A percentile compares a stretch with the other conserved stretches of the same genome.
Conservation (phyloP, 179 eudicot species). For the Drosera spatulata region DNA sequence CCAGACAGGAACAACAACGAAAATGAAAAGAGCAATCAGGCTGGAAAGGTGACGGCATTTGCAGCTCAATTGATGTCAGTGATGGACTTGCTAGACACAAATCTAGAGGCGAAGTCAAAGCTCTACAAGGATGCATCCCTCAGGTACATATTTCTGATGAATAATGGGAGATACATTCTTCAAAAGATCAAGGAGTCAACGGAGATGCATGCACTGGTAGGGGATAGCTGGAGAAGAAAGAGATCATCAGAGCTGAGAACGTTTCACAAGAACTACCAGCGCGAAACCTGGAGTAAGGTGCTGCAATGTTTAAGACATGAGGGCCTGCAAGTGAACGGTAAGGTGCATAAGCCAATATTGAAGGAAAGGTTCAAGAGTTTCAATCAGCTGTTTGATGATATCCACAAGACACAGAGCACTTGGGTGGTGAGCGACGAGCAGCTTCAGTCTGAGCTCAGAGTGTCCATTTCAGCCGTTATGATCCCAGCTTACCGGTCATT, state of each 20-base stretch:
- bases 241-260: slow-evolving; percentile 54
- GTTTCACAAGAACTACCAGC: slow-evolving; percentile 59
- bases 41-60: slow-evolving; percentile 26
- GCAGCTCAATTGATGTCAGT: slow-evolving; percentile 27
- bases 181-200: slow-evolving; percentile 34
- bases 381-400: slow-evolving; percentile 59
- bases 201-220: slow-evolving; percentile 46
- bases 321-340: slow-evolving; percentile 19
- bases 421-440: slow-evolving; percentile 90
- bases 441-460: slow-evolving; percentile 46
- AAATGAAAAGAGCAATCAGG: slow-evolving; percentile 1
- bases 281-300: slow-evolving; percentile 18
- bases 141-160: slow-evolving; percentile 62
- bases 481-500: slow-evolving; percentile 69
- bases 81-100: slow-evolving; percentile 48
- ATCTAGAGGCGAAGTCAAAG: slow-evolving; percentile 51
- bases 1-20: not conserved
- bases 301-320: slow-evolving; percentile 52
- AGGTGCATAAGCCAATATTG: slow-evolving; percentile 27
- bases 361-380: slow-evolving; percentile 77
- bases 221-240: slow-evolving; percentile 46
- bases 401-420: slow-evolving; percentile 58
- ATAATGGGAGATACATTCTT: slow-evolving; percentile 64
- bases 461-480: slow-evolving; percentile 24
- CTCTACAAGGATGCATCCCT: slow-evolving; percentile 55